A percentile compares a stretch with the other conserved stretches of the same genome.
Evolutionary conservation across 768 basidiomycete species (phyloP).

Genomic region (Postia placenta): DNA sequence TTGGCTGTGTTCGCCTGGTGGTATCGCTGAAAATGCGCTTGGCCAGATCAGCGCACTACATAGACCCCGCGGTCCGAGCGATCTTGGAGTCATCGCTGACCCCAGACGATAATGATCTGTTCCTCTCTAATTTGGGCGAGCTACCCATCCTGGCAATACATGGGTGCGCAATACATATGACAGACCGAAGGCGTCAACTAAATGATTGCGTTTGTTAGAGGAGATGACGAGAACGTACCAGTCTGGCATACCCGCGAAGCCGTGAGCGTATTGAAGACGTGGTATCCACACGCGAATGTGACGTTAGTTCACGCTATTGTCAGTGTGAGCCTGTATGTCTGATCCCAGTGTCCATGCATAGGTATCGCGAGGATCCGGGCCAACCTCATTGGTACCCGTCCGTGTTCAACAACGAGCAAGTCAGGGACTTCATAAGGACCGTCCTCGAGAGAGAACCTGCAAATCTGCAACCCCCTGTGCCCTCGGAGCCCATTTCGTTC

Average conservation of each 20-base stretch:
- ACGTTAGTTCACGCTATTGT: constrained; percentile 32
- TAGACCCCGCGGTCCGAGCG: constrained; percentile 67
- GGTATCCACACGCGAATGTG: constrained; percentile 46
- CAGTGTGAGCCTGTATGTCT: background rate
- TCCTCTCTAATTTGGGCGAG: constrained; percentile 70
- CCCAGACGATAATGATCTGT: constrained; percentile 84
- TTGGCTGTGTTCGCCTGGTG: background rate
- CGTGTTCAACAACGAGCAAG: constrained; percentile 48
- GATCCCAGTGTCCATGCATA: constrained; percentile 17
- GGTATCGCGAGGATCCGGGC: constrained; percentile 56
- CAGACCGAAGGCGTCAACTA: background rate
- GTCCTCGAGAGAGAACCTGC: constrained; percentile 7
- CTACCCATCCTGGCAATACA: constrained; percentile 72
- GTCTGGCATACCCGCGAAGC: constrained; percentile 76
- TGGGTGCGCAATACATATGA: constrained; percentile 41
- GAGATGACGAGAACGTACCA: constrained; percentile 82
- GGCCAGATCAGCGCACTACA: constrained; percentile 61
- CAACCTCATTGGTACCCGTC: constrained; percentile 67
- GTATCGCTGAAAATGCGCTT: background rate
- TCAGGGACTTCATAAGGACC: constrained; percentile 50
- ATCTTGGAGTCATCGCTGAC: constrained; percentile 72
- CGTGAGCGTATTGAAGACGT: constrained; percentile 51
- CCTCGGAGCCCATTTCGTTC: constrained; percentile 31
- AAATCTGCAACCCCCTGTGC: constrained; percentile 6
- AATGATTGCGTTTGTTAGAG: constrained; percentile 33